A percentile compares a stretch with the other conserved stretches of the same genome.
phyloP scores from a whole-genome alignment of 164 flowering plant species.

The Tetrastigma voinierianum region DNA sequence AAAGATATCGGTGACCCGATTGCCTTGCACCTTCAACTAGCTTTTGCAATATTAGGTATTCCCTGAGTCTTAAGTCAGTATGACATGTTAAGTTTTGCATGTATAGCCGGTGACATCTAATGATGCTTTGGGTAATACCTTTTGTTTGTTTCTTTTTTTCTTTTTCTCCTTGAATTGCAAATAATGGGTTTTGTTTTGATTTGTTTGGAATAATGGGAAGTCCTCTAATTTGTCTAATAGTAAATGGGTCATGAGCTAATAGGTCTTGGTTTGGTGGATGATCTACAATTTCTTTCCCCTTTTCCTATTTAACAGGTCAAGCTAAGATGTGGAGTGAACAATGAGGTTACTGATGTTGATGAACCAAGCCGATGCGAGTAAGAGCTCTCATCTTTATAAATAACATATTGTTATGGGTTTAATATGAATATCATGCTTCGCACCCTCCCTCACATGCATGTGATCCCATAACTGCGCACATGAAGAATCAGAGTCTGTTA shows the following conservation, averaged over 20 bases:
- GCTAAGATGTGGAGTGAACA: slow-evolving; percentile 88
- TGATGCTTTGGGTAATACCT: background rate
- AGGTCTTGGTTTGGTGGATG: background rate
- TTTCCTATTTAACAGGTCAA: slow-evolving; percentile 52
- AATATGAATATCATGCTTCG: too few relatives aligned
- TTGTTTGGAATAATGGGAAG: too few relatives aligned
- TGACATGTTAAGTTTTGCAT: too few relatives aligned
- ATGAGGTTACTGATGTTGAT: slow-evolving; percentile 83
- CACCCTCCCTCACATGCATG: slow-evolving; percentile 4
- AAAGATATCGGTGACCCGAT: too few relatives aligned
- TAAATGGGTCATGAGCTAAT: background rate
- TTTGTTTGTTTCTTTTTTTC: background rate
- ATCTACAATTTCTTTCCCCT: background rate
- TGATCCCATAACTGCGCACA: too few relatives aligned
- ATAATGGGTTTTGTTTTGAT: background rate
- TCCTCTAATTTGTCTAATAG: background rate
- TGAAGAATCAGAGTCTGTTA: too few relatives aligned
- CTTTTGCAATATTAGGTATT: background rate
- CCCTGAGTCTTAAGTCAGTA: background rate
- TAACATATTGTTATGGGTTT: background rate
- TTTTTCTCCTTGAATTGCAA: background rate
- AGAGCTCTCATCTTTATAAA: slow-evolving; percentile 12
- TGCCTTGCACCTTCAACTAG: too few relatives aligned
- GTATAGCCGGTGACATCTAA: background rate
- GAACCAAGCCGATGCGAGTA: slow-evolving; percentile 99